A percentile compares a stretch with the other conserved stretches of the same genome.
These are phyloP conservation scores for Verticillium klebahnii DNA, from an alignment of 2,329 filamentous ascomycete genomes.

Conservation along the genomic window DNA sequence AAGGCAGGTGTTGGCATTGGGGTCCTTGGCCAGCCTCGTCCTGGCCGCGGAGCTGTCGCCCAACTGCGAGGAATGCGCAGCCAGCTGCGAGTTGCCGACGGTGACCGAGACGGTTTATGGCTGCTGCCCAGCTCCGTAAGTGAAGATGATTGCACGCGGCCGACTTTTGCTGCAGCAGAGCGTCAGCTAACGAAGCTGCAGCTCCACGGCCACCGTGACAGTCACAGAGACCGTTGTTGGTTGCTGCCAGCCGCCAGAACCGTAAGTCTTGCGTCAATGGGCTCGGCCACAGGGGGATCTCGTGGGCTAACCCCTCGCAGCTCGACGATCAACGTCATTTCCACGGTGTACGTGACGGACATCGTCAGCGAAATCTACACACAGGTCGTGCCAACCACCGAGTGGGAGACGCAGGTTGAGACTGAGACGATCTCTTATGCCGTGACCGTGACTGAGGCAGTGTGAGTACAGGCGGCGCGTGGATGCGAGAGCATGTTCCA, in stretches of 20 bases:
- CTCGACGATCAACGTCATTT: background rate
- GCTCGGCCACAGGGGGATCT: background rate
- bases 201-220: background rate
- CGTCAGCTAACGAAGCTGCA: background rate
- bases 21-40: background rate
- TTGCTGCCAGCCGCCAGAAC: background rate
- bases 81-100: background rate
- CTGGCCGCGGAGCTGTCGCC: background rate
- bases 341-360: background rate
- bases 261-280: background rate
- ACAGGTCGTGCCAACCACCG: background rate
- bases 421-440: constrained; percentile 10
- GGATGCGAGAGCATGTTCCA: background rate
- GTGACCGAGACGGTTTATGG: background rate
- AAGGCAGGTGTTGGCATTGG: background rate
- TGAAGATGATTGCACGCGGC: background rate
- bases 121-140: background rate
- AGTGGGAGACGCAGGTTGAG: background rate
- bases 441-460: constrained; percentile 11
- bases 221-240: background rate
- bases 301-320: background rate
- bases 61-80: background rate
- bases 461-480: constrained; percentile 1
- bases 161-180: background rate
- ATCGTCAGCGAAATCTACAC: background rate